Evolutionary conservation across 768 basidiomycete species (phyloP).

Genomic region (Strobilomyces confusus): DNA sequence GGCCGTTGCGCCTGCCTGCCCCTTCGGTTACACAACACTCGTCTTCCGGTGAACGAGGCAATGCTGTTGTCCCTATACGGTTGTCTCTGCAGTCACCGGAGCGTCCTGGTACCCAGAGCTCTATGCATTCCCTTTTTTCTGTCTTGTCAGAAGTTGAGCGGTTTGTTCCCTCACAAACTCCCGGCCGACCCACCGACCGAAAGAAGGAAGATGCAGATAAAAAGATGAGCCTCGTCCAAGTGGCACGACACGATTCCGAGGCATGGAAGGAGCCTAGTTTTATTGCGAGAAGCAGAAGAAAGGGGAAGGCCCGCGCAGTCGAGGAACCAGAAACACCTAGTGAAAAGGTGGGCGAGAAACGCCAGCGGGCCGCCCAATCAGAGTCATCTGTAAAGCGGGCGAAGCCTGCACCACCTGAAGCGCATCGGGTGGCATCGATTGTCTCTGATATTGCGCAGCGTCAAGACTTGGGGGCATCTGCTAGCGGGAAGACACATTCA

Average conservation of each 20-base stretch:
- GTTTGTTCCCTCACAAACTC: not conserved
- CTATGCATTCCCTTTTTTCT: constrained; percentile 29
- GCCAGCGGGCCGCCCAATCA: constrained; percentile 3
- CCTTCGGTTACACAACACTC: not conserved
- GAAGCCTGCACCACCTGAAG: constrained; percentile 2
- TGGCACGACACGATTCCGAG: constrained; percentile 22
- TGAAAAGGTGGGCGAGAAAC: constrained; percentile 12
- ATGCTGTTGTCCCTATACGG: not conserved
- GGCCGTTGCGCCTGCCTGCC: not conserved
- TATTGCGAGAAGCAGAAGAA: constrained; percentile 19
- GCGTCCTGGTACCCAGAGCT: constrained; percentile 1
- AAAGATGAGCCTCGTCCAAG: not conserved
- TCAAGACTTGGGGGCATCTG: not conserved
- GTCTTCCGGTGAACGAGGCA: not conserved
- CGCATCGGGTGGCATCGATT: not conserved
- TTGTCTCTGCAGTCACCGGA: not conserved
- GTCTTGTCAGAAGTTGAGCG: constrained; percentile 1
- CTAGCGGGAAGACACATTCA: not conserved
- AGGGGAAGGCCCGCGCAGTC: constrained; percentile 14
- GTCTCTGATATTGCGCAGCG: not conserved
- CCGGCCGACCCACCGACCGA: not conserved
- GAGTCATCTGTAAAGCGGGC: constrained; percentile 15
- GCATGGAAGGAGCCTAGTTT: constrained; percentile 34
- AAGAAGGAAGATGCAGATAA: not conserved
- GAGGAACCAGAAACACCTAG: constrained; percentile 2